Evolutionary conservation across 2,329 filamentous ascomycete species (phyloP).

Genomic region (Talaromyces sp.): DNA sequence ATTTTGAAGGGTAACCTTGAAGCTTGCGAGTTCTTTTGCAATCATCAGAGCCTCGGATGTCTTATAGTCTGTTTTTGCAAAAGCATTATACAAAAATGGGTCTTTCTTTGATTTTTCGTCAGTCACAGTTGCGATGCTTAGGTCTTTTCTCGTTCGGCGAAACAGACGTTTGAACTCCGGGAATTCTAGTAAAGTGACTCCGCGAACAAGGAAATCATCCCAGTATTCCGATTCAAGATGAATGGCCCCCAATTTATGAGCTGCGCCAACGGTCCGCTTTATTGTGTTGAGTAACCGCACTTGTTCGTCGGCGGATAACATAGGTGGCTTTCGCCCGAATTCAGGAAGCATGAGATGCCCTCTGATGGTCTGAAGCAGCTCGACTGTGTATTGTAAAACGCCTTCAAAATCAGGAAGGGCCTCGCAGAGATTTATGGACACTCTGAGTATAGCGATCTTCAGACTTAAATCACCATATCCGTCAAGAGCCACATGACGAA

Average conservation of each 20-base stretch:
- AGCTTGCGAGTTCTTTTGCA: slow-evolving; percentile 71
- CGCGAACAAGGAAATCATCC: slow-evolving; percentile 90
- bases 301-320: slow-evolving; percentile 78
- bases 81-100: slow-evolving; percentile 95
- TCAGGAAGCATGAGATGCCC: slow-evolving; percentile 73
- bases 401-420: slow-evolving; percentile 88
- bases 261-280: slow-evolving; percentile 74
- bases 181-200: slow-evolving; percentile 66
- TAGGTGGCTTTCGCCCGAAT: slow-evolving; percentile 65
- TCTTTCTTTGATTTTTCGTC: slow-evolving; percentile 53
- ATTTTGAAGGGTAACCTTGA: slow-evolving; percentile 84
- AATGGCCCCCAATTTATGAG: slow-evolving; percentile 67
- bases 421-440: slow-evolving; percentile 92
- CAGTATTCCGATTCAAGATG: slow-evolving; percentile 81
- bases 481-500: slow-evolving; percentile 45
- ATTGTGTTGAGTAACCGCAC: slow-evolving; percentile 80
- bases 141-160: slow-evolving; percentile 57
- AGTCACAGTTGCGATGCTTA: slow-evolving; percentile 43
- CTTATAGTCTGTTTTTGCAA: slow-evolving; percentile 63
- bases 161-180: slow-evolving; percentile 61
- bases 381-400: slow-evolving; percentile 81
- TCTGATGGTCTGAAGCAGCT: slow-evolving; percentile 71
- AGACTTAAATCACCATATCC: slow-evolving; percentile 72
- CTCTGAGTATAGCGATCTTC: slow-evolving; percentile 81
- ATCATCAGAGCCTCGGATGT: slow-evolving; percentile 68